A percentile compares a stretch with the other conserved stretches of the same genome.
These are phyloP conservation scores for Rubus parviflorus DNA, from an alignment of 306 rosid genomes.

Conservation along the genomic window DNA sequence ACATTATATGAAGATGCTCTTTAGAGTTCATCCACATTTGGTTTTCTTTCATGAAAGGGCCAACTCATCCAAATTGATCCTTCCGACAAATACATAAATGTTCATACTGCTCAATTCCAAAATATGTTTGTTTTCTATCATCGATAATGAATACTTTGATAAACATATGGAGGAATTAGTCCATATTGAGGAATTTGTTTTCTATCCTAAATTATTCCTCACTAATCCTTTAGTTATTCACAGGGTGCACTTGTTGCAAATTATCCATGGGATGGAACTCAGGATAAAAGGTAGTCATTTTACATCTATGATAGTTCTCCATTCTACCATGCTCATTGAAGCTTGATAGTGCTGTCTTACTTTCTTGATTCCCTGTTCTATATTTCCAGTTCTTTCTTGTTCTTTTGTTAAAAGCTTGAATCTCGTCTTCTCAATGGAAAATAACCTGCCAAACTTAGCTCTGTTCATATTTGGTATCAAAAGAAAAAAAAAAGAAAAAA, in stretches of 20 bases:
- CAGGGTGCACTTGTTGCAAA: constrained; percentile 99
- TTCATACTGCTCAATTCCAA: constrained; percentile 15
- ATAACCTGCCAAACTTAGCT: constrained; percentile 10
- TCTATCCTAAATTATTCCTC: background rate
- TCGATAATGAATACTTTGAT: constrained; percentile 13
- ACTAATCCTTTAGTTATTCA: constrained; percentile 18
- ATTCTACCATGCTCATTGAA: background rate
- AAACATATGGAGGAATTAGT: constrained; percentile 15
- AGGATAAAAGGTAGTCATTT: constrained; percentile 63
- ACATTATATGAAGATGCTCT: constrained; percentile 7
- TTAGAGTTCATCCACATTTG: constrained; percentile 10
- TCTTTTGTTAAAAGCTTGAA: background rate
- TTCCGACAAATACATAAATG: constrained; percentile 5
- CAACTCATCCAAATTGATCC: constrained; percentile 15
- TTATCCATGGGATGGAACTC: constrained; percentile 96
- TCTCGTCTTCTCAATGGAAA: background rate
- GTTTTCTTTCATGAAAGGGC: constrained; percentile 19
- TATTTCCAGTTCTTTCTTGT: constrained; percentile 9
- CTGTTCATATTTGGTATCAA: background rate
- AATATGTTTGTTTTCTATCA: constrained; percentile 4
- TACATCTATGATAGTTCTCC: background rate
- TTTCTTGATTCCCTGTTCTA: background rate
- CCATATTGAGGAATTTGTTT: background rate
- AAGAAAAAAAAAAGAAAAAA: background rate
- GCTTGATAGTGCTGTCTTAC: constrained; percentile 1